Conservation (phyloP, 1,284 basidiomycete genomes). For the Hemileia vastatrix region DNA sequence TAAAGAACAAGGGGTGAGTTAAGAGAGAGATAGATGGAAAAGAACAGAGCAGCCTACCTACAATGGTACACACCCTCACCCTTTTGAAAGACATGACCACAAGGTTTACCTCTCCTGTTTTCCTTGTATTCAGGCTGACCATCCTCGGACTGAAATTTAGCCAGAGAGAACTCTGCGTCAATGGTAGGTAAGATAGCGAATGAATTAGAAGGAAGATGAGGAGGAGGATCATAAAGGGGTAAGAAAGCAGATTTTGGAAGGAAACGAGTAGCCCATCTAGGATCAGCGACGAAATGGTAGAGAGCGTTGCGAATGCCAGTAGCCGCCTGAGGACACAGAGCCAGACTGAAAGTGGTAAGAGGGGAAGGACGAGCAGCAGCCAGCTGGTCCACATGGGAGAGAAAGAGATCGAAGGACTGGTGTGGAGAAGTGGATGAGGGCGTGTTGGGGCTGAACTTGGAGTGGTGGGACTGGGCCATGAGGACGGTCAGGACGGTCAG, state of each 20-base stretch:
- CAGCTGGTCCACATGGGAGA: too few relatives aligned
- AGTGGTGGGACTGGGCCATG: too few relatives aligned
- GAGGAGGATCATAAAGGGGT: not conserved
- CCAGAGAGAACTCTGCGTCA: constrained; percentile 9
- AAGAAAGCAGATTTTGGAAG: constrained; percentile 12
- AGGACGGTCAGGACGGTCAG: too few relatives aligned
- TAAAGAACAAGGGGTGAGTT: not conserved
- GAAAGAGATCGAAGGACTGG: too few relatives aligned
- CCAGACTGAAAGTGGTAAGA: constrained; percentile 5
- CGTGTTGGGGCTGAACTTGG: too few relatives aligned
- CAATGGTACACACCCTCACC: constrained; percentile 45
- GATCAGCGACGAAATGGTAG: constrained; percentile 14
- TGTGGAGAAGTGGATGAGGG: too few relatives aligned
- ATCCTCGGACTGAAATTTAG: constrained; percentile 14
- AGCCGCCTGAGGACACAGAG: constrained; percentile 5
- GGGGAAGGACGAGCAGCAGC: too few relatives aligned
- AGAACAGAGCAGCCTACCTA: constrained; percentile 14
- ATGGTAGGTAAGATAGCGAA: constrained; percentile 7
- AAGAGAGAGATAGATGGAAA: not conserved
- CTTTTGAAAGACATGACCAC: constrained; percentile 43
- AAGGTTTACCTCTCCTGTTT: constrained; percentile 21
- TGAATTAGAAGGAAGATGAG: not conserved
- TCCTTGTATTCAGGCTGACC: constrained; percentile 12
- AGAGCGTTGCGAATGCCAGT: constrained; percentile 6
- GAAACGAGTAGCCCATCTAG: constrained; percentile 17